Evolutionary conservation across 1,284 basidiomycete species (phyloP), one percentile per base, ranked within the genome.

Genomic region (Naganishia cerealis): DNA sequence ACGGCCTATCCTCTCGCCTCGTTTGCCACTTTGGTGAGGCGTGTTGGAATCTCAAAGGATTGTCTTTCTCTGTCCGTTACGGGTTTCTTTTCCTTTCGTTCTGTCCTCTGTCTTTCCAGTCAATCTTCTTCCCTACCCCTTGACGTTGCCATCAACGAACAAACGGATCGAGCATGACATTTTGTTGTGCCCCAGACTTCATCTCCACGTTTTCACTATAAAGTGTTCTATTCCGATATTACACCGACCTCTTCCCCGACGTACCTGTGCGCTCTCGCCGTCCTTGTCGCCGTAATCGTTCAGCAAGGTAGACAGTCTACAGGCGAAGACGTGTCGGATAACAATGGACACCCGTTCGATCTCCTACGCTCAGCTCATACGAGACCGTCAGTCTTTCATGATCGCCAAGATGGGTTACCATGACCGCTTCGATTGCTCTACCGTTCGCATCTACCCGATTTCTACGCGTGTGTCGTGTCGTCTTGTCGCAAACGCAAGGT

Each of bases 381-480:
- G 24, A 24, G 59, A 29, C 24, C 15, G 29, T 13, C 26, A 15
- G 29, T 43, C 57, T 53, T 62, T 36, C 59, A 39, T n/a, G 59
- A 62, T 50, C 59, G 59, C 59, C 59, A 62, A 53, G 59, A 62
- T 52, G 59, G 59, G 50, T 43, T 62, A 40, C 59, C 43, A 24
- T 12, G 36, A 38, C 40, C 42, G 36, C 54, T 46, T 46, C 38
- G 46, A 18, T n/a, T n/a, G n/a, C 15, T 8, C n/a, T 9, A n/a
- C 10, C 29, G 48, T 40, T 24, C 26, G 59, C 46, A 62, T 62
- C 59, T 62, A 62, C 59, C 48, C 59, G 59, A 53, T 62, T 48
- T 62, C 59, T 48, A 33, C 48, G n/a, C 42, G 57, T 59, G 48
- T 46, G 18, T 48, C 57, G 15, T 38, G 10, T 33, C n/a, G 42